phyloP scores from a whole-genome alignment of 345 rosid genomes.

The Pelargonium nanum region DNA sequence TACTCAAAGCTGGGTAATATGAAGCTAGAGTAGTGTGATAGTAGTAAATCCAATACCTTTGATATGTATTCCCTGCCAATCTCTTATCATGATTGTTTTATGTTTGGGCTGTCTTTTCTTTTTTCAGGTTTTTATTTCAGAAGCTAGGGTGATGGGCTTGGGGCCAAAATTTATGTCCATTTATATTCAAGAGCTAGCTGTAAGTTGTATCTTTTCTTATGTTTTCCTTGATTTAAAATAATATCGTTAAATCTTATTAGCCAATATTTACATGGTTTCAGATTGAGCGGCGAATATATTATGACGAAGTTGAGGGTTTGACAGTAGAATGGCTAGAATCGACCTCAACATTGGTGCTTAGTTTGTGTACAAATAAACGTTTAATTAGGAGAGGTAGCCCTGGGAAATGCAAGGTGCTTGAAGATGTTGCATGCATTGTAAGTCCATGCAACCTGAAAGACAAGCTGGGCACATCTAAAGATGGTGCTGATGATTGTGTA shows the following conservation, averaged over 20 bases:
- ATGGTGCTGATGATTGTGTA: conserved; percentile 5
- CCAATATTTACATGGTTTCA: conserved; percentile 16
- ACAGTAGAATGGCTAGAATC: conserved; percentile 66
- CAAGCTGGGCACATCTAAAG: conserved; percentile 14
- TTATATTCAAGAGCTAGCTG: conserved; percentile 64
- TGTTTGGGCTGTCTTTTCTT: not conserved
- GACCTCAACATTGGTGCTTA: conserved; percentile 69
- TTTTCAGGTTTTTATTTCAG: conserved; percentile 56
- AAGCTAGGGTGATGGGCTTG: conserved; percentile 74
- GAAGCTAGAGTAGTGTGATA: too few relatives aligned
- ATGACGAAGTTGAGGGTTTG: conserved; percentile 75
- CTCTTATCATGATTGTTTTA: not conserved
- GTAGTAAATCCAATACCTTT: too few relatives aligned
- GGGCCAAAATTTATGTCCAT: conserved; percentile 87
- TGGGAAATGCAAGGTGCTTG: conserved; percentile 33
- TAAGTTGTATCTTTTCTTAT: conserved; percentile 23
- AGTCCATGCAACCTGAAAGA: conserved; percentile 36
- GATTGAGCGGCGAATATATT: conserved; percentile 73
- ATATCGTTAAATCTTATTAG: not conserved
- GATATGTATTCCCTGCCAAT: not conserved
- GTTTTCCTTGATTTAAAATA: not conserved
- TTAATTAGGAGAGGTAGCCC: conserved; percentile 32
- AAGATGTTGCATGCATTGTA: conserved; percentile 43
- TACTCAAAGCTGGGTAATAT: too few relatives aligned
- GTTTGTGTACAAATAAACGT: conserved; percentile 26